Evolutionary conservation across 768 basidiomycete genomes (phyloP).

Genomic region (Termitomyces heimii): DNA sequence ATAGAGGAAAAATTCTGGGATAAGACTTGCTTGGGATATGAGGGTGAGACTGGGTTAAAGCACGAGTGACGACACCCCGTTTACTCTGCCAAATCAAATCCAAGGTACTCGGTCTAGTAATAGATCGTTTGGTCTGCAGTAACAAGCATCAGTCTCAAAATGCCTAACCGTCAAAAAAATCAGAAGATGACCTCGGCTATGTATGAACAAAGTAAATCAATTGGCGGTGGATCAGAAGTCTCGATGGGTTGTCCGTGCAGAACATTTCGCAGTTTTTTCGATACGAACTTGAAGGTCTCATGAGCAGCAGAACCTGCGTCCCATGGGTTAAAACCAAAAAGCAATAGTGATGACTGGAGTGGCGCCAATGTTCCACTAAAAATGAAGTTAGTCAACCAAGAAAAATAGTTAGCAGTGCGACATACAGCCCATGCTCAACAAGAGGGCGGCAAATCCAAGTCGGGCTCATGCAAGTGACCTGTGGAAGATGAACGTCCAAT

Average conservation of each 20-base stretch:
- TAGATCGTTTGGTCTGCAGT: constrained; percentile 12
- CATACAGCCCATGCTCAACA: constrained; percentile 38
- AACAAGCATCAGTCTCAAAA: constrained; percentile 9
- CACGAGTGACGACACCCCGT: constrained; percentile 32
- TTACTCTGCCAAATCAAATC: constrained; percentile 49
- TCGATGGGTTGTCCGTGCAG: constrained; percentile 40
- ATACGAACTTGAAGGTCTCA: constrained; percentile 46
- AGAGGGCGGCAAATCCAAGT: constrained; percentile 53
- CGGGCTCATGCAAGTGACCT: constrained; percentile 63
- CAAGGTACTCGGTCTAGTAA: constrained; percentile 24
- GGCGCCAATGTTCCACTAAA: constrained; percentile 38
- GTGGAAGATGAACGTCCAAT: constrained; percentile 40
- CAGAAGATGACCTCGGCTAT: constrained; percentile 33
- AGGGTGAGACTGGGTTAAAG: constrained; percentile 36
- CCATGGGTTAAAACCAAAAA: constrained; percentile 37
- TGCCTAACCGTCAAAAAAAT: background rate
- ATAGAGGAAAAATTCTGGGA: constrained; percentile 71
- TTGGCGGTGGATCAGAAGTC: constrained; percentile 40
- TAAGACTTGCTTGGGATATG: constrained; percentile 51
- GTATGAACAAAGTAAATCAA: constrained; percentile 48
- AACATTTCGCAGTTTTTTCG: constrained; percentile 42
- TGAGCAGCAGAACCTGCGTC: constrained; percentile 26
- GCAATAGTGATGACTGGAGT: constrained; percentile 39
- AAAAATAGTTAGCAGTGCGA: constrained; percentile 9
- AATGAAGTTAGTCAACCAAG: background rate